phyloP scores from a whole-genome alignment of 2,329 filamentous ascomycete species.

The Herpotrichia juniperi region DNA sequence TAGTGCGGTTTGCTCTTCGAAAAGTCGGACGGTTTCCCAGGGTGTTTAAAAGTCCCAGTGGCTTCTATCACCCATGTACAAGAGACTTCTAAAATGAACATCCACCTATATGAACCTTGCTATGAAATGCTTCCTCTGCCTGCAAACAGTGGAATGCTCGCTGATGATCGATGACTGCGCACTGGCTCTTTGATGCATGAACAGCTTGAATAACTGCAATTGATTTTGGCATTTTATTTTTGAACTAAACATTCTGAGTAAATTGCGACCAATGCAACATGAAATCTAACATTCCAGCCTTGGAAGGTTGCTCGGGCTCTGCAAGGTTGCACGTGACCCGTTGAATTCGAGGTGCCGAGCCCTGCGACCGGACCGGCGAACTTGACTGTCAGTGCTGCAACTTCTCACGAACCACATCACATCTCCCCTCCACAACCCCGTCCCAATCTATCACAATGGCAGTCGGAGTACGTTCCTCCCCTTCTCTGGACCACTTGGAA shows the following conservation, averaged over 20 bases:
- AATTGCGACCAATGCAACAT: no score
- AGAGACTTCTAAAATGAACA: conserved; percentile 34
- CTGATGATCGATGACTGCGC: no score
- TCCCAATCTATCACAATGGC: conserved; percentile 51
- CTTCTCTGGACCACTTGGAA: conserved; percentile 20
- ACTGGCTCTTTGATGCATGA: no score
- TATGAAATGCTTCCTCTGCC: neutral
- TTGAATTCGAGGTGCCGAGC: conserved; percentile 1
- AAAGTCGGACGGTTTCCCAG: conserved; percentile 12
- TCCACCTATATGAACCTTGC: conserved; percentile 5
- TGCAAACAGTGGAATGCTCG: no score
- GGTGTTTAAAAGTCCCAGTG: conserved; percentile 19
- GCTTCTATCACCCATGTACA: conserved; percentile 24
- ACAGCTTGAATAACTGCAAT: no score
- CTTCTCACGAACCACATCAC: conserved; percentile 40
- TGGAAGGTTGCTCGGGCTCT: no score
- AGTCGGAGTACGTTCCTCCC: conserved; percentile 48
- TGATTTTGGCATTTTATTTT: no score
- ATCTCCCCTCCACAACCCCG: conserved; percentile 43
- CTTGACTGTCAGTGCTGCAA: no score
- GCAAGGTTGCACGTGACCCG: neutral
- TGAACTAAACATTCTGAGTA: no score
- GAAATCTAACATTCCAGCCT: no score
- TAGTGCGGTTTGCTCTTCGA: conserved; percentile 2
- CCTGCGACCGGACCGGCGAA: conserved; percentile 3